Conservation (phyloP, 2,329 filamentous ascomycete species). For the Aureobasidium uvarum region DNA sequence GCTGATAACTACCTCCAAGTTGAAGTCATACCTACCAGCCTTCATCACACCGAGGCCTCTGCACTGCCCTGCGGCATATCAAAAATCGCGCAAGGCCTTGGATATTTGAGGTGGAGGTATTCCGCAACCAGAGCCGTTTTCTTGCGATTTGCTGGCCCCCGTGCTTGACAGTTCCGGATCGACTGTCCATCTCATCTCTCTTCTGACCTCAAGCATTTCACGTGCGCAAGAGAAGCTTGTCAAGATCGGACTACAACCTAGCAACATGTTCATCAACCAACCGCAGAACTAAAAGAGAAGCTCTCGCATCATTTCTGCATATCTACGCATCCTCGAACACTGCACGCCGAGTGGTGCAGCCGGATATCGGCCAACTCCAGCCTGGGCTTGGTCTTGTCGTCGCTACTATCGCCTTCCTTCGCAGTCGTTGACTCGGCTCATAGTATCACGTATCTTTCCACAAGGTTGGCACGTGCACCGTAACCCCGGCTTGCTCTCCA, state of each 20-base stretch:
- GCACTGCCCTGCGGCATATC: conserved; percentile 24
- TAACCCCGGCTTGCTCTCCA: conserved; percentile 5
- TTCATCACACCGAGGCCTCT: background rate
- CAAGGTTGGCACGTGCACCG: conserved; percentile 3
- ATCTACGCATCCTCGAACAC: too few species aligned
- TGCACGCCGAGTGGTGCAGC: conserved; percentile 1
- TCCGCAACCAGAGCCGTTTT: background rate
- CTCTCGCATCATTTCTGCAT: background rate
- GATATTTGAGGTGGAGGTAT: conserved; percentile 1
- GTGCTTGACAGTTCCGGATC: conserved; percentile 4
- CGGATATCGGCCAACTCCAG: conserved; percentile 14
- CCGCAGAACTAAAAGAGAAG: background rate
- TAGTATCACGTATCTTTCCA: conserved; percentile 11
- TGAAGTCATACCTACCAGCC: background rate
- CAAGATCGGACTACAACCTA: background rate
- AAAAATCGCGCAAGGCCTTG: conserved; percentile 12
- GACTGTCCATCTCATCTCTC: conserved; percentile 3
- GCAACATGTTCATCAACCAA: background rate
- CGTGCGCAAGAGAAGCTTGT: conserved; percentile 8
- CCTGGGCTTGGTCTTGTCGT: conserved; percentile 21
- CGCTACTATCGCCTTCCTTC: conserved; percentile 12
- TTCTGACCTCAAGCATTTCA: conserved; percentile 3
- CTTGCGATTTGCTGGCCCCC: background rate
- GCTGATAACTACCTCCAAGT: background rate
- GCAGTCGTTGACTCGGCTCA: conserved; percentile 1